These are phyloP conservation scores for Immersiella caudata DNA, from an alignment of 495 filamentous ascomycete genomes.

Conservation along the genomic window DNA sequence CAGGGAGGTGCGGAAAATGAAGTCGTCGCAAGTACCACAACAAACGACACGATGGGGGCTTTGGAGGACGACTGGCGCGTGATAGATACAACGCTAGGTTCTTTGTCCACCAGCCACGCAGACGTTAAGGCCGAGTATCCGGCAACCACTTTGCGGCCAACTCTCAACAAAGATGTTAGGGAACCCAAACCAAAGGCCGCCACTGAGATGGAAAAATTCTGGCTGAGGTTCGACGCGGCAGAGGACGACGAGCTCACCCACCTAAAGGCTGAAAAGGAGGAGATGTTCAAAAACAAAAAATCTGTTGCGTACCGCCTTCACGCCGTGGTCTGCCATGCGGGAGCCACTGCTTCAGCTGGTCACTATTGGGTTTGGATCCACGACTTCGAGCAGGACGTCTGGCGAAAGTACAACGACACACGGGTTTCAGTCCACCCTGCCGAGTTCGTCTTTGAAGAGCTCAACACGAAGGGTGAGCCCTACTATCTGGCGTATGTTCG, in stretches of 20 bases:
- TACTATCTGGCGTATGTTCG: conserved; percentile 89
- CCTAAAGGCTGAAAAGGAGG: conserved; percentile 39
- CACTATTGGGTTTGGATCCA: conserved; percentile 98
- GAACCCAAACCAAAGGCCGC: neutral
- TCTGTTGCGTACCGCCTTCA: conserved; percentile 79
- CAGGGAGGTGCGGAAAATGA: neutral
- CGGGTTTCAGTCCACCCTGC: conserved; percentile 66
- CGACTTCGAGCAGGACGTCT: conserved; percentile 78
- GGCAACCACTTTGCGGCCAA: neutral
- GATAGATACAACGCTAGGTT: neutral
- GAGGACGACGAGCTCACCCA: conserved; percentile 7
- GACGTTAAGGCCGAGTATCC: neutral
- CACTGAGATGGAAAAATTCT: neutral
- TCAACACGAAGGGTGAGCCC: conserved; percentile 68
- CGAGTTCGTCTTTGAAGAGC: conserved; percentile 65
- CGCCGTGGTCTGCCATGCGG: conserved; percentile 89
- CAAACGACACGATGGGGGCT: neutral
- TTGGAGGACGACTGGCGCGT: neutral
- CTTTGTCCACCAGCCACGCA: neutral
- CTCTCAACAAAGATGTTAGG: neutral
- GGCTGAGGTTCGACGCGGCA: neutral
- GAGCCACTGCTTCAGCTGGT: conserved; percentile 60
- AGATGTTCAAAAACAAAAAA: conserved; percentile 62
- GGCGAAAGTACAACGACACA: conserved; percentile 94
- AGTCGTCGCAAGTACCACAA: neutral